Evolutionary conservation across 495 filamentous ascomycete genomes (phyloP).

Genomic region (Cercophora samala): DNA sequence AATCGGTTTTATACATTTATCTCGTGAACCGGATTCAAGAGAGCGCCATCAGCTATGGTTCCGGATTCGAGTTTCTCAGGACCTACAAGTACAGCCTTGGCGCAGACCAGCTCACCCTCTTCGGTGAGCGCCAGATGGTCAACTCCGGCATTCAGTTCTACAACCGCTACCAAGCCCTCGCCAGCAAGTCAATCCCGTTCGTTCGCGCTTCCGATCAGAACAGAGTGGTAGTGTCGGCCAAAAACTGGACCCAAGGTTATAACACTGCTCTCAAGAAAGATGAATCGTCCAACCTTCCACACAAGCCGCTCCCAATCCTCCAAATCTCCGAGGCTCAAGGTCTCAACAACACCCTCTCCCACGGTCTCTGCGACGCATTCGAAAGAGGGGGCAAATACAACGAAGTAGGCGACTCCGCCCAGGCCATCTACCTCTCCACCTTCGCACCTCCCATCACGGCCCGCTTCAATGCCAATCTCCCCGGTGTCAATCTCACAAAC

Average conservation of each 20-base stretch:
- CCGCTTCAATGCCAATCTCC: slow-evolving; percentile 60
- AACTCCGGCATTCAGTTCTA: slow-evolving; percentile 74
- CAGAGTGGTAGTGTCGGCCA: slow-evolving; percentile 70
- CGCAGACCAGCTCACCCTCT: slow-evolving; percentile 66
- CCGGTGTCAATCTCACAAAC: slow-evolving; percentile 53
- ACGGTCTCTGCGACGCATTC: slow-evolving; percentile 65
- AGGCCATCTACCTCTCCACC: slow-evolving; percentile 50
- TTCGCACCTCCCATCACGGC: slow-evolving; percentile 60
- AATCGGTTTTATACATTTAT: slow-evolving; percentile 53
- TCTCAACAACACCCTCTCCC: slow-evolving; percentile 75
- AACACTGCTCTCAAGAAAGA: slow-evolving; percentile 49
- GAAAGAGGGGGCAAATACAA: slow-evolving; percentile 44
- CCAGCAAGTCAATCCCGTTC: slow-evolving; percentile 57
- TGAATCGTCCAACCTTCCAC: slow-evolving; percentile 49
- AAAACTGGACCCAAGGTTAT: slow-evolving; percentile 70
- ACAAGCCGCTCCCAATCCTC: slow-evolving; percentile 59
- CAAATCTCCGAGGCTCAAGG: slow-evolving; percentile 47
- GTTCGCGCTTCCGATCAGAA: slow-evolving; percentile 65
- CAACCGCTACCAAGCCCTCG: slow-evolving; percentile 59
- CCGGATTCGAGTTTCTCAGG: slow-evolving; percentile 61
- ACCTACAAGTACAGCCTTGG: slow-evolving; percentile 71
- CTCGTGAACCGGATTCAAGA: slow-evolving; percentile 60
- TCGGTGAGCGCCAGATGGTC: slow-evolving; percentile 70
- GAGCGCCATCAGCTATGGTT: slow-evolving; percentile 52
- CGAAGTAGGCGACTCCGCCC: slow-evolving; percentile 47